Conservation (phyloP, 2,329 filamentous ascomycete genomes). For the Curvularia spicifera region DNA sequence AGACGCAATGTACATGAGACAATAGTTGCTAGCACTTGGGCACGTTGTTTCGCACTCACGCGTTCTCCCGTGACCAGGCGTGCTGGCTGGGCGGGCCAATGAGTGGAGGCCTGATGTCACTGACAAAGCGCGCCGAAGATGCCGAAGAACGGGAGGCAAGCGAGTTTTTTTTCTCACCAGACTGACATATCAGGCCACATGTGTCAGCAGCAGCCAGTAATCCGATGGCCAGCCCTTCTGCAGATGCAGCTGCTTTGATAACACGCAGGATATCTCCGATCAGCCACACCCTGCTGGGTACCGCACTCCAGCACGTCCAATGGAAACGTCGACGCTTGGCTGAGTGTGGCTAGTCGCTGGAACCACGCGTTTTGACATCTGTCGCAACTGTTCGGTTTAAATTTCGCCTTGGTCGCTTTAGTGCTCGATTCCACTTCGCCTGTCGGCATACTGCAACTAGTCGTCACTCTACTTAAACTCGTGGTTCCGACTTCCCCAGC, state of each 20-base stretch:
- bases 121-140: conserved; percentile 20
- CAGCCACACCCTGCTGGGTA: not conserved
- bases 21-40: not conserved
- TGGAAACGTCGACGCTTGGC: conserved; percentile 14
- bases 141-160: conserved; percentile 21
- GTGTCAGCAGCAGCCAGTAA: conserved; percentile 17
- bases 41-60: conserved; percentile 11
- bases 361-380: conserved; percentile 33
- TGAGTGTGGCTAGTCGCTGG: conserved; percentile 30
- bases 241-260: conserved; percentile 14
- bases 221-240: conserved; percentile 7
- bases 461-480: conserved; percentile 5
- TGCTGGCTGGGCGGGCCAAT: conserved; percentile 15
- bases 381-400: conserved; percentile 40
- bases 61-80: conserved; percentile 28
- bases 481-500: conserved; percentile 5
- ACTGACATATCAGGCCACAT: conserved; percentile 8
- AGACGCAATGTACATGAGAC: conserved; percentile 1
- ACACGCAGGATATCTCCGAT: not conserved
- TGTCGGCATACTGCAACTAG: conserved; percentile 3
- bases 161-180: not conserved
- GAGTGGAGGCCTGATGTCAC: conserved; percentile 12
- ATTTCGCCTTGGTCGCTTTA: conserved; percentile 14
- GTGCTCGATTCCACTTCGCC: conserved; percentile 17
- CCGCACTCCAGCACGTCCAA: conserved; percentile 4